Evolutionary conservation across 2,329 filamentous ascomycete species (phyloP), one percentile per base, ranked within the genome.

Genomic region (Botryotinia convoluta): DNA sequence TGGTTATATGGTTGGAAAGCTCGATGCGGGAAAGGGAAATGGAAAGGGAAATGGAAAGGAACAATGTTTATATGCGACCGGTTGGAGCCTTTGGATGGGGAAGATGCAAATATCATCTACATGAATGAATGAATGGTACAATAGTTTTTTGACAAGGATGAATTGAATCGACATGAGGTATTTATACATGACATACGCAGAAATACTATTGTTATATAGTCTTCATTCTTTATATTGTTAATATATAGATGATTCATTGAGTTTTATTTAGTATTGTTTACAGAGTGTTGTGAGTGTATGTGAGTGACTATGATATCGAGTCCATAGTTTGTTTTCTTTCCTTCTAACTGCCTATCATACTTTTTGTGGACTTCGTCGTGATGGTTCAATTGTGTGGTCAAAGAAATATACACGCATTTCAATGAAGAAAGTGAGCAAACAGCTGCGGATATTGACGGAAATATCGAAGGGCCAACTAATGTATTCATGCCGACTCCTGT

Each of bases 61-160:
- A 45, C n/a, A 44, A 44, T 70, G 29, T 44, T 62, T 70, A 87
- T 69, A 37, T 12, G 32, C 16, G 44, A 44, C 14, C 16, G 57
- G 22, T 45, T 61, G 54, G 20, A 16, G 29, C 29, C 22, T 44
- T 69, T 39, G 57, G 14, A 45, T 26, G 67, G 39, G 18, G 10
- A 35, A 29, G n/a, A 57, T 69, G 64, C 26, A 57, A 42, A 26
- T 39, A 42, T 42, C 10, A 10, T 57, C 9, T 65, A 26, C 44
- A 69, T 57, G n/a, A 57, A 57, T 62, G 26, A 57, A 48, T 48
- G 48, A 57, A 57, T 57, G 35, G 18, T 69, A 57, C 37, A 69
- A 10, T 9, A 37, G 32, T 54, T 62, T 68, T 42, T 57, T 57
- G 48, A 68, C 18, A 29, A n/a, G 18, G 48, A 22, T 14, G n/a